Conservation (phyloP, 2,329 filamentous ascomycete genomes). For the Chrysosporium queenslandicum region DNA sequence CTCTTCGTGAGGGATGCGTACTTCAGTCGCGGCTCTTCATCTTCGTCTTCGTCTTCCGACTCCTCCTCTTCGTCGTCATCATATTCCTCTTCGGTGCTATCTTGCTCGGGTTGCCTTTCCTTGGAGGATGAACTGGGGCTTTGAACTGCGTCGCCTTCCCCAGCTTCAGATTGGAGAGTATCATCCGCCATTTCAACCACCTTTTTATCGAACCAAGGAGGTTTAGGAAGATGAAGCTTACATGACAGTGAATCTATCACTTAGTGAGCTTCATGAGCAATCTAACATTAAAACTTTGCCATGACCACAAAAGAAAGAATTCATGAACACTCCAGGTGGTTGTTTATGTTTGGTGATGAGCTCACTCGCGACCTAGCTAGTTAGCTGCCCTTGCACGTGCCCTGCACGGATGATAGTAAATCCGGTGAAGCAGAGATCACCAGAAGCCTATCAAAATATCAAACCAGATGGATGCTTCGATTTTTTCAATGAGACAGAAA, state of each 20-base stretch:
- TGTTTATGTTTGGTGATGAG: constrained; percentile 2
- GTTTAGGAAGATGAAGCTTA: not conserved
- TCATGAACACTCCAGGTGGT: not conserved
- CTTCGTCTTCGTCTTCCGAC: constrained; percentile 65
- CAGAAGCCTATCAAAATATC: not conserved
- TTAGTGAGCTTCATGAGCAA: not conserved
- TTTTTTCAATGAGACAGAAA: too few species aligned
- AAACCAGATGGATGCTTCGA: too few species aligned
- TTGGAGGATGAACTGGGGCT: constrained; percentile 2
- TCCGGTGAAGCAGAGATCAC: not conserved
- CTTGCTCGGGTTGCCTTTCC: constrained; percentile 13
- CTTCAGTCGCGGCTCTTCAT: constrained; percentile 90
- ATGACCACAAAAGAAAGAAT: not conserved
- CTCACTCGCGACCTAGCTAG: not conserved
- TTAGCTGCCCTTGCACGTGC: not conserved
- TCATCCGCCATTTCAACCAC: constrained; percentile 33
- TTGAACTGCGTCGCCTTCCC: not conserved
- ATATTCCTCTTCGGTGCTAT: constrained; percentile 18
- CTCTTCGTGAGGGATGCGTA: constrained; percentile 78
- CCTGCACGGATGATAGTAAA: constrained; percentile 1
- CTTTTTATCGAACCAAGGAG: constrained; percentile 20
- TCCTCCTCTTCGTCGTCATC: constrained; percentile 27
- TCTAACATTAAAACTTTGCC: not conserved
- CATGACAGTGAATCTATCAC: constrained; percentile 1
- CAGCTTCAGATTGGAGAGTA: constrained; percentile 24